phyloP scores from a whole-genome alignment of 352 stramenopile genomes.

The Pythium rishiriense region DNA sequence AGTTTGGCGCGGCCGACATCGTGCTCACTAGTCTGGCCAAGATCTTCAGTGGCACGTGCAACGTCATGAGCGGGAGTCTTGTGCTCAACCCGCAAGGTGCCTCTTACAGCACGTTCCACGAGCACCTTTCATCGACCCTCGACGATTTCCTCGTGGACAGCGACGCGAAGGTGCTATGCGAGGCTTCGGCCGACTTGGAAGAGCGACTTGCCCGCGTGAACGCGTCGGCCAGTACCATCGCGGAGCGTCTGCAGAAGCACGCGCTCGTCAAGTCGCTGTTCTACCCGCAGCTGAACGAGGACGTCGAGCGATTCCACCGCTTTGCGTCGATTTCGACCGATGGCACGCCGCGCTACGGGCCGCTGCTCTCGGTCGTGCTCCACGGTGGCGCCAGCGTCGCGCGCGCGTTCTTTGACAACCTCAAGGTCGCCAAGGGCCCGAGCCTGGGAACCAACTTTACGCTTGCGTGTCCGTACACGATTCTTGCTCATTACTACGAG shows the following conservation, averaged over 20 bases:
- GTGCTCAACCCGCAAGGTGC: slow-evolving; percentile 80
- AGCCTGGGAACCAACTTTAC: slow-evolving; percentile 95
- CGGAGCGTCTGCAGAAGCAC: slow-evolving; percentile 65
- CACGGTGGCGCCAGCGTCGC: slow-evolving; percentile 62
- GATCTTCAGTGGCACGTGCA: slow-evolving; percentile 90
- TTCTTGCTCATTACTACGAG: slow-evolving; percentile 93
- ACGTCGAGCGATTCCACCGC: slow-evolving; percentile 59
- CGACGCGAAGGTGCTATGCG: slow-evolving; percentile 53
- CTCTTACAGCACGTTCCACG: slow-evolving; percentile 44
- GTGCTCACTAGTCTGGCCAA: slow-evolving; percentile 93
- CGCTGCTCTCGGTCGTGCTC: slow-evolving; percentile 88
- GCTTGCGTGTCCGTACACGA: slow-evolving; percentile 90
- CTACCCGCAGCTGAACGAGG: slow-evolving; percentile 72
- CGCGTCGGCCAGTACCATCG: slow-evolving; percentile 67
- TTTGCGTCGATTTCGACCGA: slow-evolving; percentile 38
- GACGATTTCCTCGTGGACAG: slow-evolving; percentile 69
- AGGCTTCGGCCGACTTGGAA: slow-evolving; percentile 64
- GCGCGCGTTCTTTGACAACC: slow-evolving; percentile 87
- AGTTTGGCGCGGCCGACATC: slow-evolving; percentile 76
- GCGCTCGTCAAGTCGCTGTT: slow-evolving; percentile 83
- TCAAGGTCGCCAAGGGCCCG: slow-evolving; percentile 84
- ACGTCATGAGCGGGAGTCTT: slow-evolving; percentile 91
- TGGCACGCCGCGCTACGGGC: slow-evolving; percentile 62
- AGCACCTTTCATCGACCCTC: slow-evolving; percentile 30
- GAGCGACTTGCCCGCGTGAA: slow-evolving; percentile 82